Conservation (phyloP, 345 rosid species). For the Ailanthus altissimus region DNA sequence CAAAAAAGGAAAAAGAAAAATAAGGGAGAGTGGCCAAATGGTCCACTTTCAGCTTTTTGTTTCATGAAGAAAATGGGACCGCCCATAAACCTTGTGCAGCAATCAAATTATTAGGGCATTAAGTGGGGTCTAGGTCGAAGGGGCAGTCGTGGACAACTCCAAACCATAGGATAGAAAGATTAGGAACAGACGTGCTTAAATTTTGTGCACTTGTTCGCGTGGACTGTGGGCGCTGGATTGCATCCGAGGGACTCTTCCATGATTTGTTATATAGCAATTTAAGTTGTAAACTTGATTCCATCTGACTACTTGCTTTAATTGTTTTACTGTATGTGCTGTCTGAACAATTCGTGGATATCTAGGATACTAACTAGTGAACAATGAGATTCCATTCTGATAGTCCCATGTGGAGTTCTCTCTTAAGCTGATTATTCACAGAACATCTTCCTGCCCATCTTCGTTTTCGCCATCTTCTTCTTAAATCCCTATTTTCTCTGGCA, state of each 20-base stretch:
- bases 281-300: background rate
- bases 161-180: conserved; percentile 17
- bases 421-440: background rate
- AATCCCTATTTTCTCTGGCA: background rate
- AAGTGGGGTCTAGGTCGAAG: background rate
- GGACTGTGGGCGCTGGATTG: conserved; percentile 19
- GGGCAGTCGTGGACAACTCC: background rate
- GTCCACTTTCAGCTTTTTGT: background rate
- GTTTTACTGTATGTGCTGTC: background rate
- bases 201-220: conserved; percentile 12
- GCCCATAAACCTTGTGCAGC: background rate
- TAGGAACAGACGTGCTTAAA: conserved; percentile 18
- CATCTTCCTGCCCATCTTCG: background rate
- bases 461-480: background rate
- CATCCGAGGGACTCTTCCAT: conserved; percentile 1
- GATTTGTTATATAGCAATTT: background rate
- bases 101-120: background rate
- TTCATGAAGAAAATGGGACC: background rate
- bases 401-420: background rate
- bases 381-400: background rate
- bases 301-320: background rate
- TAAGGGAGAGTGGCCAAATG: background rate
- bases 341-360: background rate
- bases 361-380: background rate
- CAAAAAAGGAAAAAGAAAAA: too few species aligned